Conservation (phyloP, 768 basidiomycete genomes). For the Hericium rajendrae region DNA sequence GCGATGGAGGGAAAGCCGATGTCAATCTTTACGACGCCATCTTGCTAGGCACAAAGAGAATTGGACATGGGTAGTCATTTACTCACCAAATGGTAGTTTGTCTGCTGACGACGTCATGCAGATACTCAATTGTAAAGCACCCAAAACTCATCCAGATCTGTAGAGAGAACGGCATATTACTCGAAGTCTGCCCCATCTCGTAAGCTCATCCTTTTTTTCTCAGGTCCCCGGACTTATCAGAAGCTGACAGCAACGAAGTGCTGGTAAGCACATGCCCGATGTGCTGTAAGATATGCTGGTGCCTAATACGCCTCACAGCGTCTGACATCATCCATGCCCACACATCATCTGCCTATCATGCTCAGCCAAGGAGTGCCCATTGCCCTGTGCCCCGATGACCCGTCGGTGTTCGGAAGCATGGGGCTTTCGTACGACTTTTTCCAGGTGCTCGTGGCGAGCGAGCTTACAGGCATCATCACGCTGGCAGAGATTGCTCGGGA, state of each 20-base stretch:
- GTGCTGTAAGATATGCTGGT: not conserved
- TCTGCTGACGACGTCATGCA: slow-evolving; percentile 16
- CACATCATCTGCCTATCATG: slow-evolving; percentile 65
- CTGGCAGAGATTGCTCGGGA: slow-evolving; percentile 56
- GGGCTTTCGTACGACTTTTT: slow-evolving; percentile 73
- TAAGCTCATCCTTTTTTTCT: slow-evolving; percentile 27
- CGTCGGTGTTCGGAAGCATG: slow-evolving; percentile 68
- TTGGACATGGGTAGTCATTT: slow-evolving; percentile 61
- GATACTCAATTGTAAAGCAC: slow-evolving; percentile 71
- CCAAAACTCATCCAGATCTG: slow-evolving; percentile 63
- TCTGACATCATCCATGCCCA: slow-evolving; percentile 69
- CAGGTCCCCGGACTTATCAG: not conserved
- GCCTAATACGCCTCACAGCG: slow-evolving; percentile 31
- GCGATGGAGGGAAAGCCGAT: slow-evolving; percentile 64
- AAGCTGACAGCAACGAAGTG: slow-evolving; percentile 54
- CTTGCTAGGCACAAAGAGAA: slow-evolving; percentile 66
- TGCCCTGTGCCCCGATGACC: slow-evolving; percentile 66
- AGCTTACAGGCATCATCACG: slow-evolving; percentile 54
- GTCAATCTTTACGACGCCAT: slow-evolving; percentile 73
- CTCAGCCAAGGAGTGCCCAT: slow-evolving; percentile 68
- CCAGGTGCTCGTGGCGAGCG: slow-evolving; percentile 67
- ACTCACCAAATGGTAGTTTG: not conserved
- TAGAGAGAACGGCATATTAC: slow-evolving; percentile 47
- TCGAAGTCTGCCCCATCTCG: slow-evolving; percentile 81
- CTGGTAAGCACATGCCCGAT: slow-evolving; percentile 31